Base-by-base conservation (phyloP, 805 yeast genomes). In the Wickerhamiella occidentalis region DNA sequence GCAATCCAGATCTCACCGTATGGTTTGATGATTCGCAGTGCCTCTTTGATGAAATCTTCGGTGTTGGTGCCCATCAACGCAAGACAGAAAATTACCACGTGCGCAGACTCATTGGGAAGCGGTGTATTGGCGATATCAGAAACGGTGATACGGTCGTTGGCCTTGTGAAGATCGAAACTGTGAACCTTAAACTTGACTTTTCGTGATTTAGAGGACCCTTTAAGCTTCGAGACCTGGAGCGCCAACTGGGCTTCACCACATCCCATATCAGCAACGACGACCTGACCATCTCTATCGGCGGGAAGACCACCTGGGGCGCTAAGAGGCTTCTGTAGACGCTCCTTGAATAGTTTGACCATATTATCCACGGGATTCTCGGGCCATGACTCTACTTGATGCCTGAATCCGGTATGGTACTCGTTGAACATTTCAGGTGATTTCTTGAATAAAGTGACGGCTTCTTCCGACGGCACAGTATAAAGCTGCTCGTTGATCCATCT, bases 341-440 rank as follows among this genome's bases (percentile, higher is more conserved):
- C 58, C 52, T 76, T 76, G 50, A 92, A 73, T 58, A 82, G 85
- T 8, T 76, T 70, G 1, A 85, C 88, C 66, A 87, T 84, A 2
- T 82, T 82, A 65, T 87, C 82, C n/a, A 92, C 95, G 0, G 99
- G 99, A 60, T 92, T 92, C 66, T 90, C 96, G 2, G 99, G 98
- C 99, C 99, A 92, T 18, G 86, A 74, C 60, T 84, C 87, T 15
- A 92, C 97, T 65, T 92, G 99, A 12, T 88, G 81, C 58, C 94
- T 74, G 72, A 92, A 92, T 0, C 99, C 99, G 51, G 79, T 82
- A 62, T 94, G 98, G 59, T 92, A 92, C 61, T 90, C 97, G 56
- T 85, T 92, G 64, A 88, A 92, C 53, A 92, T 70, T 21, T 79
- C 78, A 0, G 99, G 98, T 58, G 88, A 95, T 13, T 80, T 77